Percentiles rank a stretch among this genome's conserved stretches.
Evolutionary conservation across 2,329 filamentous ascomycete genomes (phyloP).

Genomic region (Claviceps purpurea): DNA sequence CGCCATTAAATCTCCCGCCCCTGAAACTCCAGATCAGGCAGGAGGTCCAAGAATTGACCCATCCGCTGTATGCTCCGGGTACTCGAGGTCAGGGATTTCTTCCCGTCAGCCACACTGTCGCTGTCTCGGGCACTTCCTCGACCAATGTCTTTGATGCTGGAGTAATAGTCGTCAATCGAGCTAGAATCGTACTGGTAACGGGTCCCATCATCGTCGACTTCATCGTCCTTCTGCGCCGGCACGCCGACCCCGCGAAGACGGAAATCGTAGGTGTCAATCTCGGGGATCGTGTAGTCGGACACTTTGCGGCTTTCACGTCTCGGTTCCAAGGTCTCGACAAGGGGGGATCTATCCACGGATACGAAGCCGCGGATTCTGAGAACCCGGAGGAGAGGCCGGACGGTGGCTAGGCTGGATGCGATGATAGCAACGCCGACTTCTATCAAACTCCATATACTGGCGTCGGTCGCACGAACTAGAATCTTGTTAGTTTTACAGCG

Average conservation of each 20-base stretch:
- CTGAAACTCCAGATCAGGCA: slow-evolving; percentile 19
- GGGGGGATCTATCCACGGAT: slow-evolving; percentile 24
- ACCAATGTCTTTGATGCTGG: not conserved
- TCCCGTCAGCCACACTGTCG: slow-evolving; percentile 24
- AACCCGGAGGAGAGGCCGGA: slow-evolving; percentile 38
- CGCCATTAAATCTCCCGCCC: slow-evolving; percentile 11
- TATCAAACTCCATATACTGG: slow-evolving; percentile 44
- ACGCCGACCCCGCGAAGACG: slow-evolving; percentile 17
- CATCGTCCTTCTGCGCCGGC: not conserved
- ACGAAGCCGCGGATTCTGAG: slow-evolving; percentile 33
- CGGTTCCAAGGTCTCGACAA: slow-evolving; percentile 14
- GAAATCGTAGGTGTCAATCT: slow-evolving; percentile 21
- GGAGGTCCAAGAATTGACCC: slow-evolving; percentile 15
- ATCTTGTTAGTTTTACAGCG: slow-evolving; percentile 7
- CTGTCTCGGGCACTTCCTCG: slow-evolving; percentile 14
- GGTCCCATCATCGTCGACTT: not conserved
- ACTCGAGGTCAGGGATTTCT: slow-evolving; percentile 12
- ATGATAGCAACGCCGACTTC: slow-evolving; percentile 43
- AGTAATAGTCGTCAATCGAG: slow-evolving; percentile 10
- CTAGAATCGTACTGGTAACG: slow-evolving; percentile 5
- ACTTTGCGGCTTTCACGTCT: slow-evolving; percentile 13
- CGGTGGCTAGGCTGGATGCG: slow-evolving; percentile 40
- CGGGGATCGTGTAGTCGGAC: slow-evolving; percentile 10
- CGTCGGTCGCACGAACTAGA: slow-evolving; percentile 33
- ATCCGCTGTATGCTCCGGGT: slow-evolving; percentile 10